Evolutionary conservation across 495 filamentous ascomycete species (phyloP).

Genomic region (Hyaloscypha bicolor): DNA sequence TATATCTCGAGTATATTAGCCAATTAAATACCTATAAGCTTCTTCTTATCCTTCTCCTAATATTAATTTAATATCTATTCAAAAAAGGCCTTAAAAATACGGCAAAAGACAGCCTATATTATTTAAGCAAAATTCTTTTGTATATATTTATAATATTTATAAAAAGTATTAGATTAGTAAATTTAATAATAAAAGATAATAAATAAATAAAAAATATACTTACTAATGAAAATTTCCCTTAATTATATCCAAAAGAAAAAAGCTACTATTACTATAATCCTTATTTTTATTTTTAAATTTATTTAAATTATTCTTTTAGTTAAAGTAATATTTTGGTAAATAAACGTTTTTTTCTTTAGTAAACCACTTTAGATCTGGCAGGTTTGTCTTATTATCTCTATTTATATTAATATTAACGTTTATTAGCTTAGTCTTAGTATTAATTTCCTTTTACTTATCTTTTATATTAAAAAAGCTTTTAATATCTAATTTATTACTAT

Average conservation of each 20-base stretch:
- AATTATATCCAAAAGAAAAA: conserved; percentile 34
- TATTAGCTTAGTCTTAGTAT: conserved; percentile 18
- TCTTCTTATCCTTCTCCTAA: conserved; percentile 39
- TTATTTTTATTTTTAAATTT: conserved; percentile 40
- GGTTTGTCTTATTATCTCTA: no score
- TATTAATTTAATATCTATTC: conserved; percentile 38
- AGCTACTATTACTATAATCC: conserved; percentile 39
- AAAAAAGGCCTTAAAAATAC: conserved; percentile 36
- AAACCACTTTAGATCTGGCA: conserved; percentile 19
- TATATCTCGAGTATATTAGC: conserved; percentile 41
- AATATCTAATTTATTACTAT: conserved; percentile 24
- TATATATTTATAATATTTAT: conserved; percentile 36
- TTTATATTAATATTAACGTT: conserved; percentile 19
- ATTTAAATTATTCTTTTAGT: conserved; percentile 39
- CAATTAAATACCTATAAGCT: conserved; percentile 35
- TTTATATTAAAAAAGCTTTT: conserved; percentile 24
- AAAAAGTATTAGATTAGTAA: conserved; percentile 23
- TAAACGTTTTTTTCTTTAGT: conserved; percentile 35
- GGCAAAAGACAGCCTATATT: conserved; percentile 29
- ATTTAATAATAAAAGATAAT: conserved; percentile 19
- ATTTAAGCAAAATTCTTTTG: conserved; percentile 31
- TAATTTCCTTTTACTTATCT: conserved; percentile 18
- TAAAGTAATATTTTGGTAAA: conserved; percentile 40
- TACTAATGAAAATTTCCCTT: conserved; percentile 28
- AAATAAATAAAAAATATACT: conserved; percentile 25